phyloP scores from a whole-genome alignment of 2,329 filamentous ascomycete genomes.

The Neonectria punicea region DNA sequence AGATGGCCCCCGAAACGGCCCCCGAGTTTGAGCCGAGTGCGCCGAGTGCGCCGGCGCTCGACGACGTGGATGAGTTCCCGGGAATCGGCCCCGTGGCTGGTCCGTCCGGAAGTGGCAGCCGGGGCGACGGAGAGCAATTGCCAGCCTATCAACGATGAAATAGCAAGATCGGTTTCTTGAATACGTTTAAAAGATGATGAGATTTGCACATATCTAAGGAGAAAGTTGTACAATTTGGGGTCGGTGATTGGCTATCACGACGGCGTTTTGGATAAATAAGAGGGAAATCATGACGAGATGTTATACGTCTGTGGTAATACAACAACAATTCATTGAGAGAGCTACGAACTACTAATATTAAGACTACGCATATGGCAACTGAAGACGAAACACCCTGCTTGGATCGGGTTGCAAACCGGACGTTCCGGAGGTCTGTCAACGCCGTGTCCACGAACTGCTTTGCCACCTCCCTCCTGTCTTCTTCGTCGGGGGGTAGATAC shows the following conservation, averaged over 20 bases:
- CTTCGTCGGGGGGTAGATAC: no score
- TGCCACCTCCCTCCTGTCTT: no score
- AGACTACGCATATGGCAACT: no score
- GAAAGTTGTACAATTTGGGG: conserved; percentile 25
- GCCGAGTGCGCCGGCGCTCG: conserved; percentile 63
- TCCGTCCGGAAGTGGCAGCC: conserved; percentile 34
- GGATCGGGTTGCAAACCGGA: neutral
- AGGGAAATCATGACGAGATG: conserved; percentile 30
- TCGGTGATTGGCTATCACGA: conserved; percentile 19
- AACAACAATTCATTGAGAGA: neutral
- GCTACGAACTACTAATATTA: no score
- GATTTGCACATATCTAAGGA: conserved; percentile 15
- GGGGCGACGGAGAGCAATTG: conserved; percentile 47
- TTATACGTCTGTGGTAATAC: conserved; percentile 3
- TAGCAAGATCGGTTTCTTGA: neutral
- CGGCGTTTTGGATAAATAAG: conserved; percentile 31
- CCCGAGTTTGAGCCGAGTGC: conserved; percentile 56
- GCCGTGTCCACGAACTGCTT: no score
- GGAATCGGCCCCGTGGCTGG: conserved; percentile 43
- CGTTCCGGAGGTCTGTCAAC: no score
- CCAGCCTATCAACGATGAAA: conserved; percentile 54
- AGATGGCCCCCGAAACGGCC: conserved; percentile 41
- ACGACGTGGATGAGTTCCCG: conserved; percentile 63
- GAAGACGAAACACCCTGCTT: no score
- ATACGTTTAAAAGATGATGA: conserved; percentile 22